A percentile compares a stretch with the other conserved stretches of the same genome.
Conservation (phyloP, 2,329 filamentous ascomycete genomes). For the Lachnellula cervina region DNA sequence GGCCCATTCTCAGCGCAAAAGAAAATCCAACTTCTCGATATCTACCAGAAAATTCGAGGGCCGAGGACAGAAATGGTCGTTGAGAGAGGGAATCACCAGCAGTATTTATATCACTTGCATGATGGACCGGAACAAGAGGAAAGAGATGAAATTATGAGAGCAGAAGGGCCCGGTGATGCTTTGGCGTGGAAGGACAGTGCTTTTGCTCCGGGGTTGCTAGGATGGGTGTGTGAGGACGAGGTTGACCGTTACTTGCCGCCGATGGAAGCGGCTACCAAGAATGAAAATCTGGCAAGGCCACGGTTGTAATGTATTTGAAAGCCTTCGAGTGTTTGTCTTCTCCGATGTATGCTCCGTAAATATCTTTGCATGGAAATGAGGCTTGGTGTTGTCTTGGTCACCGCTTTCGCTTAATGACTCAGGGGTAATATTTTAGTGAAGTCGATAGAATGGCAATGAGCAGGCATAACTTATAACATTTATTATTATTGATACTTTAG, state of each 20-base stretch:
- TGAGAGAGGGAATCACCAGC: conserved; percentile 54
- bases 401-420: too few relatives aligned
- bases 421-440: too few relatives aligned
- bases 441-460: too few relatives aligned
- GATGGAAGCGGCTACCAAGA: conserved; percentile 20
- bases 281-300: conserved; percentile 19
- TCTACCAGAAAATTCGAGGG: conserved; percentile 55
- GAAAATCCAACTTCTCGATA: conserved; percentile 33
- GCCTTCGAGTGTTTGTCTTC: too few relatives aligned
- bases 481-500: too few relatives aligned
- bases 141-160: conserved; percentile 45
- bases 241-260: conserved; percentile 20
- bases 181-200: conserved; percentile 37
- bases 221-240: conserved; percentile 32
- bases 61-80: conserved; percentile 57
- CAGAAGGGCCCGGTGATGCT: conserved; percentile 36
- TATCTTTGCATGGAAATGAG: too few relatives aligned
- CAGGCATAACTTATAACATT: too few relatives aligned
- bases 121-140: conserved; percentile 53
- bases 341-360: too few relatives aligned
- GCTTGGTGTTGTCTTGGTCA: too few relatives aligned
- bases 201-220: conserved; percentile 35
- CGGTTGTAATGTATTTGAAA: not conserved
- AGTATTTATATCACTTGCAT: conserved; percentile 52
- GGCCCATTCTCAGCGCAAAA: conserved; percentile 23